Percentiles rank a stretch among this genome's conserved stretches.
Evolutionary conservation across 768 basidiomycete species (phyloP).

Genomic region (Cantharellus anzutake): DNA sequence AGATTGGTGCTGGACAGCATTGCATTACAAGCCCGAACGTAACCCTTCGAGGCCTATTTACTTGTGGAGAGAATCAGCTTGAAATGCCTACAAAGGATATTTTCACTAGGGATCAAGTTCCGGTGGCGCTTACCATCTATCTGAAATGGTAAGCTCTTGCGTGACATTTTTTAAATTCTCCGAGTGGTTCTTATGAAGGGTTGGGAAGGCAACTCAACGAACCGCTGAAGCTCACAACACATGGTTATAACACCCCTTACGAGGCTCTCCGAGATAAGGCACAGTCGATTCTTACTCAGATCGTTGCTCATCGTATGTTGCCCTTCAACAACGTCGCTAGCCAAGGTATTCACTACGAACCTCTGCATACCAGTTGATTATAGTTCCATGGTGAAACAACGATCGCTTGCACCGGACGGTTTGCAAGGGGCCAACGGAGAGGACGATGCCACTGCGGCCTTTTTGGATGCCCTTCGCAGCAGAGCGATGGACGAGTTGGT

Average conservation of each 20-base stretch:
- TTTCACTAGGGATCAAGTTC: constrained; percentile 75
- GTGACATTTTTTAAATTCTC: background rate
- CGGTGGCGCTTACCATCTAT: constrained; percentile 67
- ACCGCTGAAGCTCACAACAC: constrained; percentile 49
- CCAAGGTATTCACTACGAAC: background rate
- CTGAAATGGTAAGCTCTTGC: constrained; percentile 43
- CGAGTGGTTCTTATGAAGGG: no score
- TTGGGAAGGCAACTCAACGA: constrained; percentile 27
- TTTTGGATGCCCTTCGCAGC: constrained; percentile 63
- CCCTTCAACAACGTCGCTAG: background rate
- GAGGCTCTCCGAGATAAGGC: constrained; percentile 66
- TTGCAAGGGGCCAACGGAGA: constrained; percentile 29
- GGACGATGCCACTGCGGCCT: constrained; percentile 52
- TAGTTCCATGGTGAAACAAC: constrained; percentile 54
- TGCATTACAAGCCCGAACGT: constrained; percentile 73
- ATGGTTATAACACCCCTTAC: constrained; percentile 72
- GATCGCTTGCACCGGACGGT: constrained; percentile 56
- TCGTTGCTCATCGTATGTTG: constrained; percentile 42
- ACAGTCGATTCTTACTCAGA: constrained; percentile 72
- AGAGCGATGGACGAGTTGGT: constrained; percentile 81
- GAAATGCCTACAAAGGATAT: constrained; percentile 19
- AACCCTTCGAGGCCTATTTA: constrained; percentile 60
- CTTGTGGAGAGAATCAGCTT: constrained; percentile 65
- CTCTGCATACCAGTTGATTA: constrained; percentile 25
- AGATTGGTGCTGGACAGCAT: constrained; percentile 65